Evolutionary conservation across 306 rosid species (phyloP).

Genomic region (Cicer bijugum): DNA sequence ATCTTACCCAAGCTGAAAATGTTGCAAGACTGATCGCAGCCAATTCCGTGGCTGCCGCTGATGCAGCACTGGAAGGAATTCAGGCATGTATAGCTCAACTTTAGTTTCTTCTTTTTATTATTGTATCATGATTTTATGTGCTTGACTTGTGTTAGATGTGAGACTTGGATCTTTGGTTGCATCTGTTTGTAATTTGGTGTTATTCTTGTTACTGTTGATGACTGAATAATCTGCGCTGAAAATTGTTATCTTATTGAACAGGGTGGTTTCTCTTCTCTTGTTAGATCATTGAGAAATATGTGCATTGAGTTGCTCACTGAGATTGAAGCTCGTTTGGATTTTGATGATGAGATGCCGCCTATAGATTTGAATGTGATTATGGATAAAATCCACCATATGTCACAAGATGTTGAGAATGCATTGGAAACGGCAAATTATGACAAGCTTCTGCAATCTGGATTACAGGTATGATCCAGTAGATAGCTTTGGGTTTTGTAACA

Average conservation of each 20-base stretch:
- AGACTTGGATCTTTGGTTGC: slow-evolving; percentile 20
- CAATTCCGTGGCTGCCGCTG: slow-evolving; percentile 87
- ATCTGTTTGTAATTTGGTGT: background rate
- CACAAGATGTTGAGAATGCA: slow-evolving; percentile 77
- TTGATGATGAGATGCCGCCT: slow-evolving; percentile 96
- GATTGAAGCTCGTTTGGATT: slow-evolving; percentile 95
- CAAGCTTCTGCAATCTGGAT: slow-evolving; percentile 94
- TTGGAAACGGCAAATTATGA: slow-evolving; percentile 89
- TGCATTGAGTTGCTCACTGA: slow-evolving; percentile 93
- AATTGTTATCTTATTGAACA: slow-evolving; percentile 45
- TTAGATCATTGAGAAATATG: slow-evolving; percentile 65
- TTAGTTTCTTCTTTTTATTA: slow-evolving; percentile 8
- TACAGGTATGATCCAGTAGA: slow-evolving; percentile 64
- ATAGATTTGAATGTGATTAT: slow-evolving; percentile 62
- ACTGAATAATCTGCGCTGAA: slow-evolving; percentile 28
- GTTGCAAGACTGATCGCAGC: slow-evolving; percentile 70
- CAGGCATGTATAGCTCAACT: slow-evolving; percentile 62
- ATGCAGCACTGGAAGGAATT: slow-evolving; percentile 89
- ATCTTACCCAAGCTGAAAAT: slow-evolving; percentile 92
- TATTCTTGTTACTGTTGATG: slow-evolving; percentile 20
- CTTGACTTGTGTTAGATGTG: slow-evolving; percentile 3
- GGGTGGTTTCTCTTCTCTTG: slow-evolving; percentile 95
- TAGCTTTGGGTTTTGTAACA: slow-evolving; percentile 21
- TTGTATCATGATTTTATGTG: background rate
- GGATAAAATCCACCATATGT: slow-evolving; percentile 67